Evolutionary conservation across 352 stramenopile species (phyloP).

Genomic region (Phytophthora colocasiae): DNA sequence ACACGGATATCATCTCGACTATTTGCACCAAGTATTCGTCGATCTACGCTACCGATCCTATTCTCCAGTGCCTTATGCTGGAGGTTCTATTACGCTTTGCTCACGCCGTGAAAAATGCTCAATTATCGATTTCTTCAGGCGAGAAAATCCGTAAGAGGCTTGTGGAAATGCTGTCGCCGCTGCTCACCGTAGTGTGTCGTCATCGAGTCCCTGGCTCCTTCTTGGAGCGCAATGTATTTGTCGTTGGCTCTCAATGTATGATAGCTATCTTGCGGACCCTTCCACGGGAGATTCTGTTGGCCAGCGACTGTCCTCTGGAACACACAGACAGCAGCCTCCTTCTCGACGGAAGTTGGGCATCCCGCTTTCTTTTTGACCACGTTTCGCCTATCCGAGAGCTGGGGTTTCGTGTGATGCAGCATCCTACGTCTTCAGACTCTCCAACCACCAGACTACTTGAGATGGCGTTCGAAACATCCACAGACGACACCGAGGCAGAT

Average conservation of each 20-base stretch:
- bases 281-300: constrained; percentile 30
- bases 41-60: constrained; percentile 49
- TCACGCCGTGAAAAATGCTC: constrained; percentile 8
- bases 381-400: constrained; percentile 53
- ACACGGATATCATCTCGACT: constrained; percentile 59
- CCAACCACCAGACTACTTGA: constrained; percentile 42
- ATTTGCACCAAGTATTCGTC: constrained; percentile 56
- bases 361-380: constrained; percentile 68
- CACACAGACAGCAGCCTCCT: constrained; percentile 47
- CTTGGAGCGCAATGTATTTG: constrained; percentile 50
- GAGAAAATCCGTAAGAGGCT: constrained; percentile 52
- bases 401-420: constrained; percentile 45
- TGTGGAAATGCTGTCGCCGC: constrained; percentile 44
- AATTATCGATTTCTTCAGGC: constrained; percentile 29
- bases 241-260: constrained; percentile 48
- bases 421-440: constrained; percentile 4
- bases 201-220: constrained; percentile 68
- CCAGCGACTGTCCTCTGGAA: constrained; percentile 28
- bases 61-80: constrained; percentile 54
- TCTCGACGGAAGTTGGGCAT: constrained; percentile 57
- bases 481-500: constrained; percentile 61
- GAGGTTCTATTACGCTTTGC: constrained; percentile 53
- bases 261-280: constrained; percentile 35
- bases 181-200: constrained; percentile 55
- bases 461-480: constrained; percentile 56